Base-by-base conservation (phyloP, 768 basidiomycete species). In the Stropharia rugosoannulata region DNA sequence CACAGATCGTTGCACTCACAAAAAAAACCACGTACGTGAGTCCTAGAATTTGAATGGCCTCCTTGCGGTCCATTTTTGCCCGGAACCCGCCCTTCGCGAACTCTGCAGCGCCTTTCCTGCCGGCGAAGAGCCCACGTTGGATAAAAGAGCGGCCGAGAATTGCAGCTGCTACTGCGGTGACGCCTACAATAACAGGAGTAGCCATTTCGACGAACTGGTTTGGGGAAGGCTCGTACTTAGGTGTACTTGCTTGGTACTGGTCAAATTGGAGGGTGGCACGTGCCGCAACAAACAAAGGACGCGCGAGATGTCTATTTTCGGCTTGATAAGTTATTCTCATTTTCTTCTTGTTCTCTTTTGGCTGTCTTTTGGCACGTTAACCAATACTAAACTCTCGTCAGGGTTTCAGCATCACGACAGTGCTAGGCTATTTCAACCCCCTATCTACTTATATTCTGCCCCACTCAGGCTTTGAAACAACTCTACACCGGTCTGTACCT, bases 61-160 rank as follows among this genome's bases (percentile, higher is more conserved):
- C 97, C 58, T 85, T 90, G 63, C 91, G 80, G 68, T 98, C 96
- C 95, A 98, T 98, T 79, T 93, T 97, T 25, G 84, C 78, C 68
- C 86, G 88, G 82, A 99, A 99, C 7, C 97, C 96, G 54, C 96
- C 96, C 72, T 87, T 93, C 15, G 79, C 86, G 85, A 93, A 98
- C 68, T 94, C 88, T 11, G 86, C 87, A 10, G 80, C 87, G 19
- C 75, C 77, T 61, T 75, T 81, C 11, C 9, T 32, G 29, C 82
- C 87, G 25, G 80, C 72, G 59, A 87, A 75, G 4, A 81, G 60
- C 2, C 88, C 88, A 19, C 78, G 79, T 41, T 86, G 81, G 42
- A 94, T 63, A 11, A 92, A 70, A 43, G 86, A 85, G 46, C 93
- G 80, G 6, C 90, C 92, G 18, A 83, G 82, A 8, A 93, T 70